Conservation (phyloP, 2,329 filamentous ascomycete species). For the Neurospora sp. region DNA sequence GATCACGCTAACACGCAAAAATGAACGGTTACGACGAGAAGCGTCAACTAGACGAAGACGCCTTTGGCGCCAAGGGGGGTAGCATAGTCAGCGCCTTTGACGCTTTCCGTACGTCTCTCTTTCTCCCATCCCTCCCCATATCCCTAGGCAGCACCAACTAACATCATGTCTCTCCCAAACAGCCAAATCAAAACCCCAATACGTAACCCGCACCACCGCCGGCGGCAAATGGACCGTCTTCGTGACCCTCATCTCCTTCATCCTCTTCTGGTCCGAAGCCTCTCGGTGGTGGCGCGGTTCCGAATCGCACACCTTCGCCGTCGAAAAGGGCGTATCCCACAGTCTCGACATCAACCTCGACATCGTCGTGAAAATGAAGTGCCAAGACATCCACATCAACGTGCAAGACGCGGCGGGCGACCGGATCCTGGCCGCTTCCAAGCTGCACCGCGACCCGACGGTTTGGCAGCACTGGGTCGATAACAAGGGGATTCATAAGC, state of each 20-base stretch:
- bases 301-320: conserved; percentile 82
- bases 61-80: conserved; percentile 61
- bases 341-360: conserved; percentile 92
- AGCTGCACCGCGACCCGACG: conserved; percentile 67
- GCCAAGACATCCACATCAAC: conserved; percentile 83
- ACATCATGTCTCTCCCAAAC: neutral
- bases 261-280: conserved; percentile 72
- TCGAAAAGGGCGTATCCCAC: conserved; percentile 84
- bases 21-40: conserved; percentile 73
- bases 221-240: conserved; percentile 91
- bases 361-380: conserved; percentile 82
- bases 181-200: conserved; percentile 96
- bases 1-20: conserved; percentile 4
- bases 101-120: conserved; percentile 68
- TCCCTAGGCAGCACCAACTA: neutral
- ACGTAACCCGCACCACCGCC: conserved; percentile 71
- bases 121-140: neutral
- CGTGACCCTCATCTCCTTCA: conserved; percentile 62
- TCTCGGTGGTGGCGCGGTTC: conserved; percentile 72
- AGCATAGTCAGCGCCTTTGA: conserved; percentile 80
- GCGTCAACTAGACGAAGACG: conserved; percentile 62
- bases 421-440: conserved; percentile 70
- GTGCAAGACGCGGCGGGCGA: conserved; percentile 94
- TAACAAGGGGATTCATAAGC: conserved; percentile 52
- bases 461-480: conserved; percentile 76